Evolutionary conservation across 1,284 basidiomycete genomes (phyloP).

Genomic region (Austroboletus rostrupii): DNA sequence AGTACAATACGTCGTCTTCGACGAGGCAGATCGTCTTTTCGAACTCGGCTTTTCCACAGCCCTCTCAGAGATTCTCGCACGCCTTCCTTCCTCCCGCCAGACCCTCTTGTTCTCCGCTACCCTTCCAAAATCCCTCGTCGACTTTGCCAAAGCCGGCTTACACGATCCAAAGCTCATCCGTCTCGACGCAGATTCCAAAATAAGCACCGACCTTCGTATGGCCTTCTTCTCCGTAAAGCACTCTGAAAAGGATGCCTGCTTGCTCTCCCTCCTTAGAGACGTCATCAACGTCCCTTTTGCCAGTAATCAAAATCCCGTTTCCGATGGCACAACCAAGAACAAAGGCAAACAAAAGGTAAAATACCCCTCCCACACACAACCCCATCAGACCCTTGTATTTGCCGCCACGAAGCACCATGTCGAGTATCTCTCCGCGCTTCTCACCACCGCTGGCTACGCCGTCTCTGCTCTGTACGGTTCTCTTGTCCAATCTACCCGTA

Average conservation of each 20-base stretch:
- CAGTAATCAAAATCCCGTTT: slow-evolving; percentile 26
- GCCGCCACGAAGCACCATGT: slow-evolving; percentile 99
- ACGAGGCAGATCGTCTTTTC: slow-evolving; percentile 97
- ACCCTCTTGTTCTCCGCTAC: slow-evolving; percentile 96
- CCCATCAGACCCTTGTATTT: slow-evolving; percentile 94
- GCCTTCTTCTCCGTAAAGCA: slow-evolving; percentile 93
- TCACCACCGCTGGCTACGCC: slow-evolving; percentile 83
- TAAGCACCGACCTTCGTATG: slow-evolving; percentile 90
- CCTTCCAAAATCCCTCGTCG: slow-evolving; percentile 91
- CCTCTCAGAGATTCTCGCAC: slow-evolving; percentile 85
- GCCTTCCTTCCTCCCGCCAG: slow-evolving; percentile 84
- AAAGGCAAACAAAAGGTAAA: slow-evolving; percentile 52
- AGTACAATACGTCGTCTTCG: slow-evolving; percentile 91
- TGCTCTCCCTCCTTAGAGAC: slow-evolving; percentile 82
- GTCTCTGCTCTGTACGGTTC: slow-evolving; percentile 98
- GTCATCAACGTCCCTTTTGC: slow-evolving; percentile 79
- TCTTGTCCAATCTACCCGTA: slow-evolving; percentile 89
- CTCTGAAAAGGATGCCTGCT: slow-evolving; percentile 90
- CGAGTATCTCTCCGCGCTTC: slow-evolving; percentile 84
- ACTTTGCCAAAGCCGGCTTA: slow-evolving; percentile 96
- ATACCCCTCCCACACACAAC: slow-evolving; percentile 43
- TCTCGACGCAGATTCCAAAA: slow-evolving; percentile 93
- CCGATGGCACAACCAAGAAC: slow-evolving; percentile 39
- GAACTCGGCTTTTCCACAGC: slow-evolving; percentile 97
- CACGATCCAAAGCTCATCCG: slow-evolving; percentile 93